These are phyloP conservation scores for Chaetomium tenue DNA, from an alignment of 495 filamentous ascomycete genomes.

Conservation along the genomic window DNA sequence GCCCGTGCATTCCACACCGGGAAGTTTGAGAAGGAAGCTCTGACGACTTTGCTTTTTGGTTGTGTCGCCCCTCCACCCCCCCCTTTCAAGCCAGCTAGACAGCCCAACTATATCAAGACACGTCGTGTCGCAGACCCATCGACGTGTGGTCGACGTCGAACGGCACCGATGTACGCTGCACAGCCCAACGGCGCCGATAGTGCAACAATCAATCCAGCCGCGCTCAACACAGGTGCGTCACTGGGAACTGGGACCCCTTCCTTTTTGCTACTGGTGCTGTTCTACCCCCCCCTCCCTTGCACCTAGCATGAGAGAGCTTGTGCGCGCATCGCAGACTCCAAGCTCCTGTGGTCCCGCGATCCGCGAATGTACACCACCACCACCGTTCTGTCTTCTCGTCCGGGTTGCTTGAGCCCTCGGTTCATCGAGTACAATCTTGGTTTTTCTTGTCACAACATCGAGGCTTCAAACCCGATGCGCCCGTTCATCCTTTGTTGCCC, in stretches of 20 bases:
- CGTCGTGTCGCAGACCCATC: constrained; percentile 52
- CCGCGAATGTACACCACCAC: background rate
- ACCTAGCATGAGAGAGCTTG: background rate
- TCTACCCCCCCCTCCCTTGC: background rate
- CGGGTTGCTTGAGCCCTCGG: background rate
- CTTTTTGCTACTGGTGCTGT: constrained; percentile 12
- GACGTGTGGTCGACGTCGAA: constrained; percentile 43
- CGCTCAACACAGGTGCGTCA: constrained; percentile 54
- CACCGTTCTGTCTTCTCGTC: background rate
- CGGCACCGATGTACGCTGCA: constrained; percentile 55
- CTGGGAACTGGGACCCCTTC: background rate
- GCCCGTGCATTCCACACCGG: constrained; percentile 40
- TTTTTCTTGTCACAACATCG: background rate
- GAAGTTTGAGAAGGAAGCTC: constrained; percentile 21
- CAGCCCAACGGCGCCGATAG: constrained; percentile 56
- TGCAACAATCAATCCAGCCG: constrained; percentile 57
- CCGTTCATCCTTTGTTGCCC: background rate
- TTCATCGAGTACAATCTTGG: background rate
- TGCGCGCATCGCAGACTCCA: background rate
- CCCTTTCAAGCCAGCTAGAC: constrained; percentile 8
- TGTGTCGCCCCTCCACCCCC: constrained; percentile 36
- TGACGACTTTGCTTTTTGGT: constrained; percentile 22
- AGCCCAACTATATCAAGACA: constrained; percentile 59
- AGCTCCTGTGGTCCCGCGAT: constrained; percentile 6
- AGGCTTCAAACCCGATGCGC: background rate